Conservation (phyloP, 2,329 filamentous ascomycete genomes). For the Ceratocystis papillata region DNA sequence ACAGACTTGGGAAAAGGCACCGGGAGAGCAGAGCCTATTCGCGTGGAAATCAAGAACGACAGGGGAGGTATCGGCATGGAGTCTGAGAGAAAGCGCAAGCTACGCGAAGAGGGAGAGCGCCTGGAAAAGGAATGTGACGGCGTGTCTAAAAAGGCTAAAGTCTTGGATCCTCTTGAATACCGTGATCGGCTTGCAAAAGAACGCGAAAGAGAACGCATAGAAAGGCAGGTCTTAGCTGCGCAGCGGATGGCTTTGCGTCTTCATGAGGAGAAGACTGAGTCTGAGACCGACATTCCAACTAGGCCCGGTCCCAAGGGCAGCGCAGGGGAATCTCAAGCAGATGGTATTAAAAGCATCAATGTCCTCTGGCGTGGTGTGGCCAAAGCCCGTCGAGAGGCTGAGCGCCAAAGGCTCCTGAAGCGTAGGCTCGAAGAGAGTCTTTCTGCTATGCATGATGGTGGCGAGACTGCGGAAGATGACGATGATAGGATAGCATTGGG, state of each 20-base stretch:
- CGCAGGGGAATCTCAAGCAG: conserved; percentile 27
- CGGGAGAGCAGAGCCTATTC: conserved; percentile 53
- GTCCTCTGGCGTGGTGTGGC: conserved; percentile 71
- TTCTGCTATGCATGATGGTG: conserved; percentile 32
- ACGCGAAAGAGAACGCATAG: conserved; percentile 54
- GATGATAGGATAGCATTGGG: conserved; percentile 58
- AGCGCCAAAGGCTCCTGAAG: conserved; percentile 55
- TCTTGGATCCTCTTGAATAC: conserved; percentile 57
- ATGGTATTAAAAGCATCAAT: conserved; percentile 41
- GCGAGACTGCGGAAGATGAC: conserved; percentile 38
- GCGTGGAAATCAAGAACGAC: conserved; percentile 65
- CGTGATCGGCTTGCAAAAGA: conserved; percentile 60
- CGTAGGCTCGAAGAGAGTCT: conserved; percentile 57
- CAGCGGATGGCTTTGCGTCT: conserved; percentile 75
- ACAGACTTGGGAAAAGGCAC: conserved; percentile 34
- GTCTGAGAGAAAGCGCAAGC: conserved; percentile 68
- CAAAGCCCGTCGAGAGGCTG: conserved; percentile 56
- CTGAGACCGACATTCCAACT: not conserved
- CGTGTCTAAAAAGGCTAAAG: conserved; percentile 32
- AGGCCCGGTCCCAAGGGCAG: conserved; percentile 25
- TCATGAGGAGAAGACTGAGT: conserved; percentile 42
- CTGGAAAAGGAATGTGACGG: conserved; percentile 46
- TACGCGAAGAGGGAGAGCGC: conserved; percentile 38
- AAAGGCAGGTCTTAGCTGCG: conserved; percentile 61
- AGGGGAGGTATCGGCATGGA: conserved; percentile 76